Conservation (phyloP, 2,329 filamentous ascomycete species). For the Calonectria pseudoturangicola region DNA sequence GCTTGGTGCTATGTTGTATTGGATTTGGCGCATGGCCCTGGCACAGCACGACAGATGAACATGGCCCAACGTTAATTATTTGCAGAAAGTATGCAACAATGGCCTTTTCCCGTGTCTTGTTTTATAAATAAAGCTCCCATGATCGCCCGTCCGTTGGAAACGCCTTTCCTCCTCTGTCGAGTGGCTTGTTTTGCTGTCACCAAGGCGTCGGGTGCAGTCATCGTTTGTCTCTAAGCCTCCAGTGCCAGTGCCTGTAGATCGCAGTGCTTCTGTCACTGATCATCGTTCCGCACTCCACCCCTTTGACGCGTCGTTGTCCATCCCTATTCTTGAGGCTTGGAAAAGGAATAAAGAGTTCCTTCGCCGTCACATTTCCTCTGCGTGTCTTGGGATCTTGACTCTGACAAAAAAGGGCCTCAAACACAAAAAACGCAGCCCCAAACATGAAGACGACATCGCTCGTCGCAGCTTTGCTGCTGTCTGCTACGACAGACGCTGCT, state of each 20-base stretch:
- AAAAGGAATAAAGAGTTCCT: constrained; percentile 16
- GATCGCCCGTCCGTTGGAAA: constrained; percentile 27
- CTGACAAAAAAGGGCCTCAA: not conserved
- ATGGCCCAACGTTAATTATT: constrained; percentile 27
- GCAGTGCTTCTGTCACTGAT: constrained; percentile 22
- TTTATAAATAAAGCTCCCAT: constrained; percentile 34
- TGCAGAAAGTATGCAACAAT: constrained; percentile 34
- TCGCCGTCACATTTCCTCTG: not conserved
- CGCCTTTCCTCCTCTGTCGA: not conserved
- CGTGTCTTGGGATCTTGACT: not conserved
- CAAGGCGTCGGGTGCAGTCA: constrained; percentile 21
- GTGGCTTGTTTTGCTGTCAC: constrained; percentile 18
- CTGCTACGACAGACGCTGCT: constrained; percentile 54
- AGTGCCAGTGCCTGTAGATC: constrained; percentile 32
- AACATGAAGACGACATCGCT: constrained; percentile 60
- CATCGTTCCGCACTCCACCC: constrained; percentile 21
- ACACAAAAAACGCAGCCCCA: constrained; percentile 13
- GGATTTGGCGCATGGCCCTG: constrained; percentile 25
- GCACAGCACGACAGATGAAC: constrained; percentile 6
- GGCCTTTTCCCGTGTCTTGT: constrained; percentile 1
- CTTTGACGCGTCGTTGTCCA: constrained; percentile 16
- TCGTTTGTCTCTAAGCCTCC: constrained; percentile 4
- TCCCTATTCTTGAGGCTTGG: constrained; percentile 12
- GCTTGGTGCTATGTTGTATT: constrained; percentile 27
- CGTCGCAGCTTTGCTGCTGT: constrained; percentile 57